These are phyloP conservation scores for Austroboletus novae-zelandiae DNA, from an alignment of 1,284 basidiomycete species.

Conservation along the genomic window DNA sequence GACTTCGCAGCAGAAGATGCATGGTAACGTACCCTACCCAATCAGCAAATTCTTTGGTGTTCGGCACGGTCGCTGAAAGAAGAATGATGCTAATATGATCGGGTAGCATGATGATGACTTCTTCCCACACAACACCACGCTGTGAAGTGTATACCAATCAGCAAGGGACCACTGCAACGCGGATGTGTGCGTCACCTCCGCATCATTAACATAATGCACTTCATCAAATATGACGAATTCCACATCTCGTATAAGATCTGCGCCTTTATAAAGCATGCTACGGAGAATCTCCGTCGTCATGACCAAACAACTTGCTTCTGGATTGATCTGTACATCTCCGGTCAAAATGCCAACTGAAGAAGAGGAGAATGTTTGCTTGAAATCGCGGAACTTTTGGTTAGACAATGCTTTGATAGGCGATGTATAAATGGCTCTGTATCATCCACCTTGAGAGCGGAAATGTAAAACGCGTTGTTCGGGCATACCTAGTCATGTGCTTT, in stretches of 20 bases:
- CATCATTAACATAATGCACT: conserved; percentile 99
- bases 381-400: conserved; percentile 99
- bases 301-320: conserved; percentile 95
- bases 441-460: conserved; percentile 9
- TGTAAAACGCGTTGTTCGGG: conserved; percentile 12
- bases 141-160: conserved; percentile 35
- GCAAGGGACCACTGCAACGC: conserved; percentile 1
- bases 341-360: conserved; percentile 95
- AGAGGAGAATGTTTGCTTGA: conserved; percentile 94
- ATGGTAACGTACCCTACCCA: conserved; percentile 88
- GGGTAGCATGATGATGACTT: conserved; percentile 99
- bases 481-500: conserved; percentile 96
- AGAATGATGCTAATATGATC: conserved; percentile 97
- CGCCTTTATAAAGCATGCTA: conserved; percentile 98
- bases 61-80: conserved; percentile 96
- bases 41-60: conserved; percentile 97
- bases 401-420: conserved; percentile 99
- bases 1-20: conserved; percentile 2
- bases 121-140: conserved; percentile 99
- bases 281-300: conserved; percentile 99
- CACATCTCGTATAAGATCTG: conserved; percentile 97
- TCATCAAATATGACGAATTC: conserved; percentile 99
- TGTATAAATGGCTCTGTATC: conserved; percentile 89
- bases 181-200: conserved; percentile 65
- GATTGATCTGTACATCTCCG: conserved; percentile 99